Percentiles rank a stretch among this genome's conserved stretches.
Conservation (phyloP, 2,329 filamentous ascomycete species). For the Rutstroemia sp. region DNA sequence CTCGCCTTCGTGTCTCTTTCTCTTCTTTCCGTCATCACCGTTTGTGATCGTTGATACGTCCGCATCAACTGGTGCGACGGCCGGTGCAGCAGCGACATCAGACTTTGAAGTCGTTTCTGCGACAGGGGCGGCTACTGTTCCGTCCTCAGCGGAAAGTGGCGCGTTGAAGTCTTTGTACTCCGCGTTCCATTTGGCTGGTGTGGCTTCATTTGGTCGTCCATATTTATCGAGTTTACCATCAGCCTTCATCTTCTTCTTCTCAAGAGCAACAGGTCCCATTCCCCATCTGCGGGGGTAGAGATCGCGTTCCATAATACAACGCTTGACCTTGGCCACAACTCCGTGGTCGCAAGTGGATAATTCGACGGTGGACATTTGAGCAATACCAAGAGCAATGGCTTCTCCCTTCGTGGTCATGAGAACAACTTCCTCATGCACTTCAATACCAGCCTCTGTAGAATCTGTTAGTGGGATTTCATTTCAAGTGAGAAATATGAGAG, state of each 20-base stretch:
- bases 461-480: conserved; percentile 20
- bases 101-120: conserved; percentile 34
- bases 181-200: conserved; percentile 84
- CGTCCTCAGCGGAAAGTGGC: conserved; percentile 34
- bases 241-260: conserved; percentile 99
- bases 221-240: conserved; percentile 98
- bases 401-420: conserved; percentile 99
- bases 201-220: conserved; percentile 84
- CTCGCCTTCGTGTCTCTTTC: conserved; percentile 74
- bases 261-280: conserved; percentile 80
- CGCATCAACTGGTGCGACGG: conserved; percentile 32
- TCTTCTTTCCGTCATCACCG: conserved; percentile 60
- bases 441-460: conserved; percentile 69
- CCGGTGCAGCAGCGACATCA: conserved; percentile 33
- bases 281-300: conserved; percentile 96
- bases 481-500: background rate
- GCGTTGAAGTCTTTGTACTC: conserved; percentile 88
- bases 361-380: conserved; percentile 97
- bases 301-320: conserved; percentile 99
- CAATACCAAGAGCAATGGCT: conserved; percentile 91
- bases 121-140: conserved; percentile 31
- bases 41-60: conserved; percentile 44
- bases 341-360: conserved; percentile 96
- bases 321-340: conserved; percentile 97
- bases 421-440: conserved; percentile 92